These are phyloP conservation scores for Neurospora sublineolata DNA, from an alignment of 495 filamentous ascomycete species.

Conservation along the genomic window DNA sequence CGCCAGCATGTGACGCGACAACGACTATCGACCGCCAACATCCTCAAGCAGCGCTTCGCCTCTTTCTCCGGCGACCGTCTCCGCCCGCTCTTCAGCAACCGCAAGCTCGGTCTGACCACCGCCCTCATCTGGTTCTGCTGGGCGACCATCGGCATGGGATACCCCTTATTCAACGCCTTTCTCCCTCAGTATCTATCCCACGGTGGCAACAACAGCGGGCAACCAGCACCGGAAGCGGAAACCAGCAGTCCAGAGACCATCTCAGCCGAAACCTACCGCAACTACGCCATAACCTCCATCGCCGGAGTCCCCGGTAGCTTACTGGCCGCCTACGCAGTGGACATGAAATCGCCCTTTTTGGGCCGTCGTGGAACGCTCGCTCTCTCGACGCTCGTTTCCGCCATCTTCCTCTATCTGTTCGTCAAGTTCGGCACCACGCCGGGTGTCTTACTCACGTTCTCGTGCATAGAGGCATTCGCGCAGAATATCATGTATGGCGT, in stretches of 20 bases:
- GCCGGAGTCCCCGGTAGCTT: slow-evolving; percentile 64
- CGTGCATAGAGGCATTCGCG: slow-evolving; percentile 64
- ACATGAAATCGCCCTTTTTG: slow-evolving; percentile 48
- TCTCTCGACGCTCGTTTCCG: slow-evolving; percentile 54
- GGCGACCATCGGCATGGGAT: slow-evolving; percentile 46
- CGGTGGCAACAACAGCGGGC: slow-evolving; percentile 31
- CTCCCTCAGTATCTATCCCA: slow-evolving; percentile 71
- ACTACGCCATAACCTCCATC: slow-evolving; percentile 62
- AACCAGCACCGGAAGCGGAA: slow-evolving; percentile 4
- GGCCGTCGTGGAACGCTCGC: slow-evolving; percentile 66
- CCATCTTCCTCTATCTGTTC: slow-evolving; percentile 58
- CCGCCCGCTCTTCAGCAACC: slow-evolving; percentile 35
- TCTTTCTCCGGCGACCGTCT: slow-evolving; percentile 35
- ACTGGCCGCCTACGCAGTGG: slow-evolving; percentile 59
- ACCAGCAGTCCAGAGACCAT: slow-evolving; percentile 4
- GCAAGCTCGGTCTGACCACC: slow-evolving; percentile 38
- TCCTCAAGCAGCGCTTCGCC: slow-evolving; percentile 26
- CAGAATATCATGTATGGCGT: slow-evolving; percentile 82
- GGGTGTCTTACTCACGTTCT: slow-evolving; percentile 54
- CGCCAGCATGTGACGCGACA: neutral
- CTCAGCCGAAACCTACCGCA: slow-evolving; percentile 46
- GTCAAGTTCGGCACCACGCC: slow-evolving; percentile 48
- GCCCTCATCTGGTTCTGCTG: slow-evolving; percentile 47
- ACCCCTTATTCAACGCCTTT: slow-evolving; percentile 77
- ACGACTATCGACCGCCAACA: slow-evolving; percentile 20